Evolutionary conservation across 371 early-diverging fungal species (phyloP), one percentile per base, ranked within the genome.

Genomic region (Batkoa obscura): DNA sequence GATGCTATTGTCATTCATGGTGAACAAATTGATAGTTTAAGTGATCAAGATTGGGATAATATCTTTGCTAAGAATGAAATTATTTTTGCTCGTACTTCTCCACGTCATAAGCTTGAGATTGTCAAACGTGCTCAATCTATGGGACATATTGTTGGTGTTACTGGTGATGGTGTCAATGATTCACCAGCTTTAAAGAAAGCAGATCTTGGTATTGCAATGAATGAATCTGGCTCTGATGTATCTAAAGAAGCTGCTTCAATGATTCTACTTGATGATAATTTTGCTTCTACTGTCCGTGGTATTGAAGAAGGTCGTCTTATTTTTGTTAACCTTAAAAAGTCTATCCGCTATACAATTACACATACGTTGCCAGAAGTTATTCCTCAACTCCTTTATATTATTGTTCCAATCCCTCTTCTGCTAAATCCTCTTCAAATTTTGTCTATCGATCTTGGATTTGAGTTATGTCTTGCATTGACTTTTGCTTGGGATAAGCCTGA

Each of bases 151-250:
- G 90, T 92, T 42, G 92, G 87, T 42, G 90, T 90, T 33, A 87
- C 88, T 1, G 95, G 95, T 47, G 93, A 92, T 62, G 93, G 94
- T 61, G 89, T 92, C 23, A 91, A 90, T 66, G 91, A 88, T 63
- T 78, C 86, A 0, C 89, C 90, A 13, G 90, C 94, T 15, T 64
- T 94, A 45, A 91, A 91, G 68, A 86, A 86, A 72, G 94, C 97
- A 8, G 93, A 98, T 67, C 66, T 98, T 50, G 98, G 97, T 60
- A 91, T 97, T 69, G 87, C 95, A 2, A 92, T 95, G 96, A 92
- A 93, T 68, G 68, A 79, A 37, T 80, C 84, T 37, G 98, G 94
- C 13, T 84, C 90, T 0, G 95, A 96, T 63, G 94, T 94, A 23
- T 86, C 90, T 48, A 97, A 98, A 67, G 93, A 96, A 59, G 94